Evolutionary conservation across 768 basidiomycete species (phyloP).

Genomic region (Pleurotus giganteus): DNA sequence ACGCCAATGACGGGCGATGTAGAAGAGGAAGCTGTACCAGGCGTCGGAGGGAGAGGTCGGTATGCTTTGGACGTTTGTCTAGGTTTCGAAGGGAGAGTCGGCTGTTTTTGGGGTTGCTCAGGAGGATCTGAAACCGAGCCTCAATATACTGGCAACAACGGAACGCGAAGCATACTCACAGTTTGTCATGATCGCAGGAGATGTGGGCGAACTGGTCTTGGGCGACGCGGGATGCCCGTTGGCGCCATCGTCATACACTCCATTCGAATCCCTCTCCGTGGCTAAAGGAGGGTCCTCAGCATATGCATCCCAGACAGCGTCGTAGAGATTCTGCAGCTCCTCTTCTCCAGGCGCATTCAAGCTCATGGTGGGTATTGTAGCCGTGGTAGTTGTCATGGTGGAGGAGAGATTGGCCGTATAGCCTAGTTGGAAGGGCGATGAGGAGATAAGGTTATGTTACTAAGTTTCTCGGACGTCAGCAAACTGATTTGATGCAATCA

Average conservation of each 20-base stretch:
- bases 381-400: neutral
- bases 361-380: neutral
- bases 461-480: neutral
- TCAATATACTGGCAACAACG: neutral
- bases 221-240: constrained; percentile 19
- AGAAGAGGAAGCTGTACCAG: constrained; percentile 29
- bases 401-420: neutral
- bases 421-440: neutral
- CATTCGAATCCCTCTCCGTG: constrained; percentile 33
- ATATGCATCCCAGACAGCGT: constrained; percentile 73
- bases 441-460: neutral
- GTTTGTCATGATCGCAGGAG: constrained; percentile 16
- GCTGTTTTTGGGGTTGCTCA: constrained; percentile 13
- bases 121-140: neutral
- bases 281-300: constrained; percentile 37
- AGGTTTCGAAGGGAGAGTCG: constrained; percentile 21
- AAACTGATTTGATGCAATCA: neutral
- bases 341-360: constrained; percentile 52
- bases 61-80: constrained; percentile 20
- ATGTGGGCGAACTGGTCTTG: constrained; percentile 11
- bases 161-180: constrained; percentile 15
- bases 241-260: constrained; percentile 33
- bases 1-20: constrained; percentile 22
- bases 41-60: constrained; percentile 45
- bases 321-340: constrained; percentile 71